Evolutionary conservation across 1,139 yeast species (phyloP), one percentile per base, ranked within the genome.

Genomic region (Blastobotrys petasosporus): DNA sequence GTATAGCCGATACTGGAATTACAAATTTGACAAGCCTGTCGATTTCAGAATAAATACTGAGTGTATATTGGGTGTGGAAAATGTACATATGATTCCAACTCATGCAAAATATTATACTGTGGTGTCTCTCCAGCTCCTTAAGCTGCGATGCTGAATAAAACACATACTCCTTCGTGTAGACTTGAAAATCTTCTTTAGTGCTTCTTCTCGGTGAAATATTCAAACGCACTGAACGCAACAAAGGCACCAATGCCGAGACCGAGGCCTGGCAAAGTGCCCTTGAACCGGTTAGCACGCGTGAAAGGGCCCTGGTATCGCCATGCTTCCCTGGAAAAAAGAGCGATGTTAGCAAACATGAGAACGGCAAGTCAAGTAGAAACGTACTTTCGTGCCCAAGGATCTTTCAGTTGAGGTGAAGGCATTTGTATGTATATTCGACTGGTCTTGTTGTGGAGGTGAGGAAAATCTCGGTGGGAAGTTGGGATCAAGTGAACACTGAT

Each of bases 251-350:
- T 74, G 37, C 92, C 95, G 44, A 82, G 75, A 37, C 88, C 87
- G 46, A 86, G 75, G 2, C 95, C 95, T 2, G 95, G 95, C 62
- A 86, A 77, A n/a, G 85, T 76, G 50, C 79, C 79, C 59, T 74
- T 80, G 67, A 80, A 82, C 59, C 94, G 73, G 67, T 82, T 80
- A 47, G 70, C 68, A 58, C 90, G 79, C 49, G 84, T 74, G 70
- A 86, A 86, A 49, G 81, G 85, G 51, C 94, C 94, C 59, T 80
- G 82, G 67, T 79, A 83, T 73, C 95, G 80, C 95, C 95, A 86
- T 46, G 94, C 94, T 65, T 86, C 95, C 75, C 95, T 83, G 25
- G 11, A 54, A 23, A 17, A 37, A 4, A 33, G 15, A 23, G 31
- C 2, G 5, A 23, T 32, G 49, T 46, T 41, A 45, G 47, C 15